Evolutionary conservation across 805 yeast species (phyloP), one percentile per base, ranked within the genome.

Genomic region (Kazachstania africana): DNA sequence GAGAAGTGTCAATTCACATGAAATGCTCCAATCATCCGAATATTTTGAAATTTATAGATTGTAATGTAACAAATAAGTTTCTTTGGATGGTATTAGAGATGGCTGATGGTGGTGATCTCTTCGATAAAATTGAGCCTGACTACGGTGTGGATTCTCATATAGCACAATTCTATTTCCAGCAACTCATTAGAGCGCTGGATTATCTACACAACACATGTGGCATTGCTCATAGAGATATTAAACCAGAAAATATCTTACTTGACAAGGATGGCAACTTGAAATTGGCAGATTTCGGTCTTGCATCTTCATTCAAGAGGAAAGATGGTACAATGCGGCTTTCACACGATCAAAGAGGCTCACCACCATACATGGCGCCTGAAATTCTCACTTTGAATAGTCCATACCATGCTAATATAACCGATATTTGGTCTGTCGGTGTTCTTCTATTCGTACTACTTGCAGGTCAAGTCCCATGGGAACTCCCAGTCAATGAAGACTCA

Each of bases 341-440:
- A 24, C 49, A 55, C 16, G 68, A 75, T 18, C 66, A 77, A 20
- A 70, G 84, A 51, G 80, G 88, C 0, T 74, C 81, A 1, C 79
- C 82, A 1, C 87, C 85, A 5, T 79, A 79, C 47, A 68, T 77
- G 62, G 88, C 91, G 1, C 91, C 91, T 2, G 91, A 79, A 44
- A 66, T 79, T 13, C 54, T 67, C 14, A 35, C 45, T 24, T 36
- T 44, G 5, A 41, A 35, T 3, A 56, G 57, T 3, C 53, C 57
- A 3, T 79, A 79, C 42, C 72, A 68, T 28, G 73, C 83, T 1
- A 71, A 70, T 32, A 40, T 49, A 3, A 62, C 75, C 1, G 85
- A 78, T 51, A 53, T 76, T 12, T 78, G 85, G 87, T 74, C 83
- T 0, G 66, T 78, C 43, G 84, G 82, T 2, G 60, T 75, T 4